A percentile compares a stretch with the other conserved stretches of the same genome.
Evolutionary conservation across 2,329 filamentous ascomycete species (phyloP).

Genomic region (Fusarium lyarnte): DNA sequence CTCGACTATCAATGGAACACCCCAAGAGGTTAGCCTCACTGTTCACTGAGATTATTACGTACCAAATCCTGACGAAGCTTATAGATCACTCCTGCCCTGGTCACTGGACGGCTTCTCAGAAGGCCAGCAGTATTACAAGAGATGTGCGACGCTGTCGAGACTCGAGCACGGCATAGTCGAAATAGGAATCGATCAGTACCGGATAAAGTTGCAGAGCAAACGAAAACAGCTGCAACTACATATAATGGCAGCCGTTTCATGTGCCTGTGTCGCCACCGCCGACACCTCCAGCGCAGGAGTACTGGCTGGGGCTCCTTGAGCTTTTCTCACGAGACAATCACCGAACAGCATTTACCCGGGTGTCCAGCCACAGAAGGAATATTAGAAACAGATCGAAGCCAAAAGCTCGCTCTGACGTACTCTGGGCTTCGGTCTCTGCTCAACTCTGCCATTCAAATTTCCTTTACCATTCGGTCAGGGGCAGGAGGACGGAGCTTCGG

Average conservation of each 20-base stretch:
- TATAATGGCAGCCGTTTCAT: background rate
- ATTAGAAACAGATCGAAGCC: rapidly evolving
- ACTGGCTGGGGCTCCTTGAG: rapidly evolving
- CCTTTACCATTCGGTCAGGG: background rate
- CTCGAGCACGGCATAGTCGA: rapidly evolving
- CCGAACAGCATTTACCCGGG: rapidly evolving
- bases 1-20: background rate
- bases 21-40: background rate
- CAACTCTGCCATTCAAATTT: background rate
- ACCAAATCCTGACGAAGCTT: rapidly evolving
- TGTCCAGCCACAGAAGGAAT: rapidly evolving
- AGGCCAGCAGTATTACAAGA: background rate
- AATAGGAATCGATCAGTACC: rapidly evolving
- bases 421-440: rapidly evolving
- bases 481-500: background rate
- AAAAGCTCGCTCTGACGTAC: rapidly evolving
- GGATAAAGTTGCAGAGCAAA: rapidly evolving
- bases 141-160: background rate
- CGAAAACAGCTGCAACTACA: rapidly evolving
- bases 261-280: background rate
- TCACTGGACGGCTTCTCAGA: background rate
- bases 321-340: rapidly evolving
- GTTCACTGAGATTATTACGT: rapidly evolving
- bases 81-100: background rate
- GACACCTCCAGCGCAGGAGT: rapidly evolving